These are phyloP conservation scores for Chaetomidium leptoderma DNA, from an alignment of 495 filamentous ascomycete genomes.

Conservation along the genomic window DNA sequence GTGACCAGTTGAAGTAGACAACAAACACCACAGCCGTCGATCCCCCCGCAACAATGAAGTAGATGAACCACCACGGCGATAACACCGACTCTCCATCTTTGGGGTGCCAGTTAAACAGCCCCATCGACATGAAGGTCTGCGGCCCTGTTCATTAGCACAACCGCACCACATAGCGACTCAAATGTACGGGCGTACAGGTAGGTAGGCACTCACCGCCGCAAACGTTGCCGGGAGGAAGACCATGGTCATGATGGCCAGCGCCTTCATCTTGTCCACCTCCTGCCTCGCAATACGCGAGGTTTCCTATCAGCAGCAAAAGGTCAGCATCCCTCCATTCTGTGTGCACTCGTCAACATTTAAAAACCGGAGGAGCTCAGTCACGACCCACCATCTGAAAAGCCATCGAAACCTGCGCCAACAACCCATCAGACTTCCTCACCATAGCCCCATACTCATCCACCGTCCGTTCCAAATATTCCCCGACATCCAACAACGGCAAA, in stretches of 20 bases:
- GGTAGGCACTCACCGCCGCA: not conserved
- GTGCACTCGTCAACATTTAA: too few relatives aligned
- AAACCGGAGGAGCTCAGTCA: too few relatives aligned
- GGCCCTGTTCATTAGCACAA: not conserved
- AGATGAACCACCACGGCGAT: not conserved
- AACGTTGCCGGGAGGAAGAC: not conserved
- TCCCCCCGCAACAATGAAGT: not conserved
- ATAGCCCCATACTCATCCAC: not conserved
- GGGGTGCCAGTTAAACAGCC: not conserved
- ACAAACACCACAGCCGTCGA: not conserved
- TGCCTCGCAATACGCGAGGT: not conserved
- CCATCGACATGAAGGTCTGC: not conserved
- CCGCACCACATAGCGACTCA: not conserved
- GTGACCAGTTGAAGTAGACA: not conserved
- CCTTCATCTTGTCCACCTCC: not conserved
- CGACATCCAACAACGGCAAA: not conserved
- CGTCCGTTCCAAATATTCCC: not conserved
- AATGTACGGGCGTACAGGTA: not conserved
- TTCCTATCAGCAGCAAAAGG: not conserved
- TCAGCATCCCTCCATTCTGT: too few relatives aligned
- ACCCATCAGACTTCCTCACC: not conserved
- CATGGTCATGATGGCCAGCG: not conserved
- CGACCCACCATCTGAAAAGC: not conserved
- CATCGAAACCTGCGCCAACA: not conserved
- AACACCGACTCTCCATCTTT: not conserved